Base-by-base conservation (phyloP, 768 basidiomycete genomes). In the Suillus occidentalis region DNA sequence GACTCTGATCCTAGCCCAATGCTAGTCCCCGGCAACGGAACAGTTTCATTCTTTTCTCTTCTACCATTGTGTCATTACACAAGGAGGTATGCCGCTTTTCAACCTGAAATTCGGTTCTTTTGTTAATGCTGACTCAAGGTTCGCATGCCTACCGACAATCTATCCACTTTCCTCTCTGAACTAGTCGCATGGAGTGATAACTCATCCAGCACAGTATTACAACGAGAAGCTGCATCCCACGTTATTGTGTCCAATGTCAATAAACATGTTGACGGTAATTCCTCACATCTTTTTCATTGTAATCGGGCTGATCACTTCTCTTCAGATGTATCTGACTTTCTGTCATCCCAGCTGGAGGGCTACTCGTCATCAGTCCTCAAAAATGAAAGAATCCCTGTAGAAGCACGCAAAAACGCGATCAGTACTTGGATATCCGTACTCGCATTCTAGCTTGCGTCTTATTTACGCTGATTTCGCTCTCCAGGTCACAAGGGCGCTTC, bases 401-500 rank as follows among this genome's bases (percentile, higher is more conserved):
- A 80, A n/a, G 72, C 72, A 56, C 86, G 91, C 9, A 77, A 77
- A 52, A 76, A 77, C 61, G 85, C 86, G 1, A 82, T 94, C 43
- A 73, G 74, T 45, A 79, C 81, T 6, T 94, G 91, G 89, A 79
- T 81, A 64, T 92, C 89, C 89, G 93, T 94, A 66, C 66, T 83
- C 47, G 60, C 14, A n/a, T 31, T 25, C 18, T 56, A 22, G 20
- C 61, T 31, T 31, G 31, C 16, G 16, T n/a, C 7, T 25, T 60
- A 52, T 50, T 62, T n/a, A 25, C 14, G 36, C 34, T 43, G 64
- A 65, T 36, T 45, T 57, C 2, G 60, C 14, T 31, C 36, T 37
- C 6, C 67, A 97, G 97, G 82, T 93, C 16, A 83, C 87, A 22
- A 92, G 92, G 75, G 94, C 87, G 0, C 80, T 99, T 31, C 79